Percentiles rank a stretch among this genome's conserved stretches.
Evolutionary conservation across 139 green algal genomes (phyloP).

Genomic region (Picochlorum sp.): DNA sequence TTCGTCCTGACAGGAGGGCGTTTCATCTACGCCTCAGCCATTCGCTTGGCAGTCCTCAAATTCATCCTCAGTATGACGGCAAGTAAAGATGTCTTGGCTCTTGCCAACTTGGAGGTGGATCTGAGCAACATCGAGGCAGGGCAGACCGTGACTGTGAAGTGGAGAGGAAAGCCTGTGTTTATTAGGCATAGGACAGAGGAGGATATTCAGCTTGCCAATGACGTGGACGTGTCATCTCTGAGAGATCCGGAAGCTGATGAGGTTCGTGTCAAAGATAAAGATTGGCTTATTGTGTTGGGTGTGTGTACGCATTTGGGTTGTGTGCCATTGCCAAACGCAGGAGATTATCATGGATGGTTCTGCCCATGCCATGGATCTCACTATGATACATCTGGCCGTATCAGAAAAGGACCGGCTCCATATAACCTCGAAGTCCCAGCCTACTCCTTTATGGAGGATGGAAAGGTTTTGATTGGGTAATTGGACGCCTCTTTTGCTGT

Average conservation of each 20-base stretch:
- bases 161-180: conserved; percentile 99
- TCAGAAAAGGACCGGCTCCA: conserved; percentile 92
- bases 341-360: conserved; percentile 97
- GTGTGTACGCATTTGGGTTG: conserved; percentile 99
- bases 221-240: conserved; percentile 66
- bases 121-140: conserved; percentile 74
- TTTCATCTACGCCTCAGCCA: conserved; percentile 96
- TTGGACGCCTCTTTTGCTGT: neutral
- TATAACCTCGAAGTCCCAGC: conserved; percentile 95
- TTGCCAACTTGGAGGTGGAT: conserved; percentile 94
- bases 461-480: conserved; percentile 62
- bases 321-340: conserved; percentile 93
- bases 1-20: conserved; percentile 92
- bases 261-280: conserved; percentile 67
- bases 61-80: conserved; percentile 93
- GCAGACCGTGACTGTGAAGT: conserved; percentile 95
- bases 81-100: conserved; percentile 85
- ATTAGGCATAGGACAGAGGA: conserved; percentile 77
- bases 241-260: conserved; percentile 83
- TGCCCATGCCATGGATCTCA: conserved; percentile 90
- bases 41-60: conserved; percentile 92
- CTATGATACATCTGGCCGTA: conserved; percentile 93
- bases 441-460: conserved; percentile 74
- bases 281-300: conserved; percentile 97
- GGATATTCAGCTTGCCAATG: conserved; percentile 73